These are phyloP conservation scores for Xanthoconium stramineum DNA, from an alignment of 768 basidiomycete genomes.

Conservation along the genomic window DNA sequence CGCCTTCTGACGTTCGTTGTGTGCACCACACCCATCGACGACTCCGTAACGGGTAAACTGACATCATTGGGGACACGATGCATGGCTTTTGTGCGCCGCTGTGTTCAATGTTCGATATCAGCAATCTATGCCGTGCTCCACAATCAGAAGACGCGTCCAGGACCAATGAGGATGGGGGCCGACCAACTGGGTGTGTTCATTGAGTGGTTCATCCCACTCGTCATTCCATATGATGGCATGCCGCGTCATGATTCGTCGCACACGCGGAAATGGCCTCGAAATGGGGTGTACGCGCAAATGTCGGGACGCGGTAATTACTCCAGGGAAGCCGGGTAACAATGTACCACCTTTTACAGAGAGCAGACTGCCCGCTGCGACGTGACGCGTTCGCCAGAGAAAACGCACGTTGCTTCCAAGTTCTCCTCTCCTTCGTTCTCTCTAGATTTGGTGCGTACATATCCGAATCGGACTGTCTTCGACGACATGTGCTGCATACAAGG, in stretches of 20 bases:
- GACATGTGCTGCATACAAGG: neutral
- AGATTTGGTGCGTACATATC: neutral
- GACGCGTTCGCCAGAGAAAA: no score
- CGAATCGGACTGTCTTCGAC: neutral
- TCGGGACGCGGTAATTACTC: conserved; percentile 1
- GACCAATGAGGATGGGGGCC: neutral
- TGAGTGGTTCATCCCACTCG: neutral
- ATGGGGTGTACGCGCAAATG: neutral
- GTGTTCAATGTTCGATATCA: neutral
- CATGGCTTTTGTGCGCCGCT: conserved; percentile 1
- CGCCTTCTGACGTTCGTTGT: neutral
- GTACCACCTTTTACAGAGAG: no score
- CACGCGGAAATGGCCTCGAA: neutral
- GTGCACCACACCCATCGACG: neutral
- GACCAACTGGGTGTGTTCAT: neutral
- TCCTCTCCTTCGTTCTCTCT: neutral
- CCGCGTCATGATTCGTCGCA: no score
- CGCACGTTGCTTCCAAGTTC: neutral
- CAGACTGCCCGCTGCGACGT: no score
- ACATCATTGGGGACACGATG: neutral
- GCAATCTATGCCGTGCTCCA: no score
- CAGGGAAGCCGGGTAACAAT: neutral
- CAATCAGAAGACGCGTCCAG: neutral
- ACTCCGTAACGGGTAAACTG: neutral
- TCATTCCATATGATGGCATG: no score